Conservation (phyloP, 768 basidiomycete species). For the Boletus reticulatus region DNA sequence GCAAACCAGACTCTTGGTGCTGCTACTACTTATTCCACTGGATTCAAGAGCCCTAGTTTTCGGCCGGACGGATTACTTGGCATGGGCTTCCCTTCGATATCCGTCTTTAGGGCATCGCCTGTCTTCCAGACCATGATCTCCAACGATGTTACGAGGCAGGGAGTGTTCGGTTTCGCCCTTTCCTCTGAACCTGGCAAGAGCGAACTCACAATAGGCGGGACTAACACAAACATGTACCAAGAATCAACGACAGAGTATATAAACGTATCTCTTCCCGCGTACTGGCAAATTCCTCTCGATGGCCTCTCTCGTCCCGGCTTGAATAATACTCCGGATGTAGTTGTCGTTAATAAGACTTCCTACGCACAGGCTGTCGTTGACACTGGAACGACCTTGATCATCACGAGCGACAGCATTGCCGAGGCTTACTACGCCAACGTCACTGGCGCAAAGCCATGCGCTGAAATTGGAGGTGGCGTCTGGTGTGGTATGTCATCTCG, state of each 20-base stretch:
- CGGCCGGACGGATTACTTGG: slow-evolving; percentile 43
- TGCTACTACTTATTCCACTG: slow-evolving; percentile 38
- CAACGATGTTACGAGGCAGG: slow-evolving; percentile 31
- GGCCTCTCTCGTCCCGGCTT: slow-evolving; percentile 25
- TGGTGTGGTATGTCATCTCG: slow-evolving; percentile 33
- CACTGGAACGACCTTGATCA: slow-evolving; percentile 29
- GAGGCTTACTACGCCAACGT: slow-evolving; percentile 29
- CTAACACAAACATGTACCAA: slow-evolving; percentile 44
- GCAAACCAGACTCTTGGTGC: slow-evolving; percentile 42
- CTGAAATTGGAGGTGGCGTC: slow-evolving; percentile 29
- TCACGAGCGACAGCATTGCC: slow-evolving; percentile 26
- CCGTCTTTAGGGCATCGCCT: slow-evolving; percentile 33
- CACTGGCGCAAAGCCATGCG: slow-evolving; percentile 25
- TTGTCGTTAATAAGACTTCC: slow-evolving; percentile 22
- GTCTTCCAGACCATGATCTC: slow-evolving; percentile 46
- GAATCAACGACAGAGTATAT: slow-evolving; percentile 40
- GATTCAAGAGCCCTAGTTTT: slow-evolving; percentile 26
- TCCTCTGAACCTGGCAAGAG: slow-evolving; percentile 36
- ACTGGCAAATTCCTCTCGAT: slow-evolving; percentile 38
- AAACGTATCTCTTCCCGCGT: slow-evolving; percentile 30
- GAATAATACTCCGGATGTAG: slow-evolving; percentile 18
- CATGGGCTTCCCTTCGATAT: slow-evolving; percentile 40
- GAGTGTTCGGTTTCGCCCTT: slow-evolving; percentile 51
- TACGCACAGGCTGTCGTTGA: slow-evolving; percentile 35
- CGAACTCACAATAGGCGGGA: slow-evolving; percentile 59